Conservation (phyloP, 352 stramenopile species). For the Phytophthora lateralis region DNA sequence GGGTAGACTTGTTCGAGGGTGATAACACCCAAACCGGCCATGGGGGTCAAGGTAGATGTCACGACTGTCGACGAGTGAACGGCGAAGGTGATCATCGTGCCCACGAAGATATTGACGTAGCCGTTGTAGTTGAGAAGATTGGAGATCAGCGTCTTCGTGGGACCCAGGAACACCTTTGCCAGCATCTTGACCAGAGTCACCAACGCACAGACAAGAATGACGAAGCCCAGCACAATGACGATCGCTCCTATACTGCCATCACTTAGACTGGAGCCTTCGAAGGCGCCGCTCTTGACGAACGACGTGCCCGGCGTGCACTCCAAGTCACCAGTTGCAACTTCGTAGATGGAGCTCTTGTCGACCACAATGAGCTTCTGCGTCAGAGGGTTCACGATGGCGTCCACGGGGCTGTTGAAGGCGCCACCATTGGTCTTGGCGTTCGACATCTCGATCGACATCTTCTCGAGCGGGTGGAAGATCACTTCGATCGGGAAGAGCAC, state of each 20-base stretch:
- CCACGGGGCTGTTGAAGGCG: constrained; percentile 49
- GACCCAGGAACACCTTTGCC: constrained; percentile 74
- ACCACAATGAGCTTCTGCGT: constrained; percentile 40
- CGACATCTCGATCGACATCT: constrained; percentile 54
- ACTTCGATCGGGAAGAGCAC: constrained; percentile 80
- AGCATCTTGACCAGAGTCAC: constrained; percentile 58
- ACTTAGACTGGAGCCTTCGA: constrained; percentile 38
- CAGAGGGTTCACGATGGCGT: constrained; percentile 49
- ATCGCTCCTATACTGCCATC: constrained; percentile 56
- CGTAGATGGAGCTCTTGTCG: constrained; percentile 47
- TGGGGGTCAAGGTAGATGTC: constrained; percentile 87
- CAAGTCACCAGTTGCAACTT: constrained; percentile 37
- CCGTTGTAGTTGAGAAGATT: constrained; percentile 91
- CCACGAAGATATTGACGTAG: constrained; percentile 89
- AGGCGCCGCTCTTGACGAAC: constrained; percentile 49
- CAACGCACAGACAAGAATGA: constrained; percentile 53
- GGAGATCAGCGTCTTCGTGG: constrained; percentile 85
- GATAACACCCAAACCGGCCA: constrained; percentile 90
- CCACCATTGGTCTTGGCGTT: constrained; percentile 39
- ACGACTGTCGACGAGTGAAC: constrained; percentile 93
- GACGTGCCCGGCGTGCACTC: constrained; percentile 30
- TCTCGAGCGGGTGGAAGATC: constrained; percentile 60
- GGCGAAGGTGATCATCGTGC: constrained; percentile 80
- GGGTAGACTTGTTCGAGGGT: constrained; percentile 90
- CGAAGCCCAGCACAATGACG: constrained; percentile 48